phyloP scores from a whole-genome alignment of 2,329 filamentous ascomycete species.

The Paradendryphiella salina region DNA sequence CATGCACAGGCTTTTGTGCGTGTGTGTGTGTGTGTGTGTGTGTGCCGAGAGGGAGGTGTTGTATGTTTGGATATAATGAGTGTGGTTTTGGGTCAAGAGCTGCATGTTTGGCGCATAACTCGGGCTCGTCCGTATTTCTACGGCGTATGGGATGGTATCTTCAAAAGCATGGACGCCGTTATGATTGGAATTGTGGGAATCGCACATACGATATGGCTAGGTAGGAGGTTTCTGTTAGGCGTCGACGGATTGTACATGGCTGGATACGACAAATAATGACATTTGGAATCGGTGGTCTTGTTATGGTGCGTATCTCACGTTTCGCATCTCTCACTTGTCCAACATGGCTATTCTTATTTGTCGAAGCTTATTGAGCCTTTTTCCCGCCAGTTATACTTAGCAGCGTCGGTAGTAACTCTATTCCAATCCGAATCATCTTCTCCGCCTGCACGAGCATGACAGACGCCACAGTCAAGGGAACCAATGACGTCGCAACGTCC shows the following conservation, averaged over 20 bases:
- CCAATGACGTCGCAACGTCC: conserved; percentile 27
- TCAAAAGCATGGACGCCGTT: neutral
- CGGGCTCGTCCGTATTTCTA: neutral
- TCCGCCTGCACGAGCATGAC: too few relatives aligned
- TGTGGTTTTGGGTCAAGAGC: neutral
- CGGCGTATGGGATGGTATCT: neutral
- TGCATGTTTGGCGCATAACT: neutral
- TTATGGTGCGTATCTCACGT: too few relatives aligned
- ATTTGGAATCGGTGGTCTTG: neutral
- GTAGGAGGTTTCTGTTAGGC: neutral
- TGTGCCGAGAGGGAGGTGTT: neutral
- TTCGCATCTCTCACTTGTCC: too few relatives aligned
- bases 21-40: too few relatives aligned
- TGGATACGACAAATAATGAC: conserved; percentile 8
- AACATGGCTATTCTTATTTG: too few relatives aligned
- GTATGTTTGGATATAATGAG: neutral
- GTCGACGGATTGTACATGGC: neutral
- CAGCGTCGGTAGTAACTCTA: too few relatives aligned
- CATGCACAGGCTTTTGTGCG: too few relatives aligned
- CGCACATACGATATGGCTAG: neutral
- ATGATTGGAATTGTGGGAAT: neutral
- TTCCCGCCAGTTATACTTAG: too few relatives aligned
- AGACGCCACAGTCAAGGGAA: conserved; percentile 6
- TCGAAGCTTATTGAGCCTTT: too few relatives aligned
- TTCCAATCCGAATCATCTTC: too few relatives aligned